Percentiles rank a stretch among this genome's conserved stretches.
phyloP scores from a whole-genome alignment of 2,329 filamentous ascomycete genomes.

The Gaeumannomyces tritici region DNA sequence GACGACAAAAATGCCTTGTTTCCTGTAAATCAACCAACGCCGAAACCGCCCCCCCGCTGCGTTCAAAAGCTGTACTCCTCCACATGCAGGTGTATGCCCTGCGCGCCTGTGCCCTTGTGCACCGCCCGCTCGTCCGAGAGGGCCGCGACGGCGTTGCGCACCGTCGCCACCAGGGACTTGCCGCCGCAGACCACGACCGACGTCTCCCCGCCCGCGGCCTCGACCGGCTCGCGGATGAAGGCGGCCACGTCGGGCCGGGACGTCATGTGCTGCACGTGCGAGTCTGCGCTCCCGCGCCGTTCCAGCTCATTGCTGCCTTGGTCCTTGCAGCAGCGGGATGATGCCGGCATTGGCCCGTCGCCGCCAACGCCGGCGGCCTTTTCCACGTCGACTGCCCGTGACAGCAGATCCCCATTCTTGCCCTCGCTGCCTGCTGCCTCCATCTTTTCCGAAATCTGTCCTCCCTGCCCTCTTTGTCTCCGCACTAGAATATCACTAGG shows the following conservation, averaged over 20 bases:
- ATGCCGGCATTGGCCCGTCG: not conserved
- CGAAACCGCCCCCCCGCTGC: too few species aligned
- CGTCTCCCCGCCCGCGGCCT: conserved; percentile 51
- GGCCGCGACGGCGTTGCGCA: conserved; percentile 44
- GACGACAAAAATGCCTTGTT: too few species aligned
- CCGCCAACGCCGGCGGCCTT: not conserved
- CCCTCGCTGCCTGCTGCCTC: not conserved
- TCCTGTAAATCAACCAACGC: too few species aligned
- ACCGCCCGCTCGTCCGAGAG: conserved; percentile 53
- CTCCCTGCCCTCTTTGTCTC: not conserved
- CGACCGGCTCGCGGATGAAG: conserved; percentile 44
- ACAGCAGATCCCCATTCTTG: not conserved
- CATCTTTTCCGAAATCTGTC: not conserved
- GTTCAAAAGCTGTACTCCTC: conserved; percentile 40
- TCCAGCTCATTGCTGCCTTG: not conserved
- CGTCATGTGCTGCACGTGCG: conserved; percentile 33
- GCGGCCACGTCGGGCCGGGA: conserved; percentile 38
- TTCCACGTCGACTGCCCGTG: conserved; percentile 15
- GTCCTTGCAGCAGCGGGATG: not conserved
- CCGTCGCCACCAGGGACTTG: conserved; percentile 39
- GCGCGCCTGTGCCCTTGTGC: conserved; percentile 54
- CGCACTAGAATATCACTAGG: not conserved
- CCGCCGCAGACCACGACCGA: conserved; percentile 52
- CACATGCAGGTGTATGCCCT: conserved; percentile 50
- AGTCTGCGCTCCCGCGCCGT: conserved; percentile 21